These are phyloP conservation scores for Amanita polypyramis DNA, from an alignment of 768 basidiomycete species.

Conservation along the genomic window DNA sequence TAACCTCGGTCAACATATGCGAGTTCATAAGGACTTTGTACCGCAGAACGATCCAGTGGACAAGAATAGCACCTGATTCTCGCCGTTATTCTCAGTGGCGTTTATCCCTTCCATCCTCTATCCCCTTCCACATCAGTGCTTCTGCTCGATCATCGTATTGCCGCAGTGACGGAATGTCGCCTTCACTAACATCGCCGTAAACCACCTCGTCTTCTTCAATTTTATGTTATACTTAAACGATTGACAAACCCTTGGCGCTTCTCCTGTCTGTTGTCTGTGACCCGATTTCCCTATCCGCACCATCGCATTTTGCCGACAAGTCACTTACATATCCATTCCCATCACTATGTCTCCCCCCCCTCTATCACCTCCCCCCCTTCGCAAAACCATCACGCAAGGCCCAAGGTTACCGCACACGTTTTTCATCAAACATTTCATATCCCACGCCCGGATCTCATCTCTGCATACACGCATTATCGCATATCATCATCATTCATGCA, in stretches of 20 bases:
- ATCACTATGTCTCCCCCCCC: not conserved
- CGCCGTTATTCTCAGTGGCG: not conserved
- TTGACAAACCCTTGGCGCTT: not conserved
- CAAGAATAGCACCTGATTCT: constrained; percentile 2
- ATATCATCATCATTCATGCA: not conserved
- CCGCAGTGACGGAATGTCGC: not conserved
- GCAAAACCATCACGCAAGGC: constrained; percentile 1
- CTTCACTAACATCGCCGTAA: not conserved
- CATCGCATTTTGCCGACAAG: not conserved
- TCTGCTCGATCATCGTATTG: not conserved
- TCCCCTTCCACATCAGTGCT: not conserved
- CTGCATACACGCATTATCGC: not conserved
- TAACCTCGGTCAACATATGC: constrained; percentile 83
- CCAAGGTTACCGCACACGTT: not conserved
- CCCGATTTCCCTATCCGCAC: not conserved
- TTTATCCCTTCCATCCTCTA: not conserved
- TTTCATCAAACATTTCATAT: not conserved
- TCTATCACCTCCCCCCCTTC: not conserved
- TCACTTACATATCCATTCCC: not conserved
- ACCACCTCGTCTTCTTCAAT: not conserved
- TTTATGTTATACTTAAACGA: constrained; percentile 4
- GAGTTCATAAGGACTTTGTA: constrained; percentile 57
- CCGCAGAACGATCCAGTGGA: constrained; percentile 12
- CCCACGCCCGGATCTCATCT: constrained; percentile 2
- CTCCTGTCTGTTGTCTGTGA: not conserved